Base-by-base conservation (phyloP, 2,329 filamentous ascomycete species). In the Arachnomyces sp. region DNA sequence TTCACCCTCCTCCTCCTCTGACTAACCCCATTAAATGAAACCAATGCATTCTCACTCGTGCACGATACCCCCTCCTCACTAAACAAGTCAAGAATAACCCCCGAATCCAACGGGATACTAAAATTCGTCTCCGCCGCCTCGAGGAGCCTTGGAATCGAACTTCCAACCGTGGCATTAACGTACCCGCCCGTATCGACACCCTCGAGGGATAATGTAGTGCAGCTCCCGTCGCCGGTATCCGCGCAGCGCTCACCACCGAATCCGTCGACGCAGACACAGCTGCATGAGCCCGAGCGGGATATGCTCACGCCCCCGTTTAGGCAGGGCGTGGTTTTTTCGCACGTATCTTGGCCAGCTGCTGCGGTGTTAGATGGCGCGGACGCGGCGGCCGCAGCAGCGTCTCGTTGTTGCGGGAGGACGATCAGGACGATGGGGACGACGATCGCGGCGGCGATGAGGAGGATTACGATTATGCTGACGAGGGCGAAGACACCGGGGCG, bases 241-340 rank as follows among this genome's bases (percentile, higher is more conserved):
- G 63, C 68, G 54, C 81, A 85, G 12, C 66, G 71, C 2, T 64
- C 64, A 15, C 81, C 81, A 0, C 84, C 89, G 58, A 90, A 96
- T 1, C 89, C 87, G 52, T 92, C 88, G 15, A 82, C 79, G 62
- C 90, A 98, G 32, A 95, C 78, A 58, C 90, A 98, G 9, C 81
- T 82, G 64, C 90, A 96, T 14, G 74, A 67, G 3, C 77, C 74
- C 42, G 77, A 70, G 12, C 74, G 76, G 14, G 87, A 63, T 12
- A 90, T 75, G 40, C 81, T 88, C 13, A 81, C 79, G 18, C 90
- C 90, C 7, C 86, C 87, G 48, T 96, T 94, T 38, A 75, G 66
- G 55, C 90, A 95, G 0, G 70, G 72, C 11, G 82, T 64, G 20
- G 73, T 72, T 30, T 68, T 63, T 48, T 76, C 70, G 58, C 87